Conservation (phyloP, 345 rosid genomes). For the Alliaria petiolata region DNA sequence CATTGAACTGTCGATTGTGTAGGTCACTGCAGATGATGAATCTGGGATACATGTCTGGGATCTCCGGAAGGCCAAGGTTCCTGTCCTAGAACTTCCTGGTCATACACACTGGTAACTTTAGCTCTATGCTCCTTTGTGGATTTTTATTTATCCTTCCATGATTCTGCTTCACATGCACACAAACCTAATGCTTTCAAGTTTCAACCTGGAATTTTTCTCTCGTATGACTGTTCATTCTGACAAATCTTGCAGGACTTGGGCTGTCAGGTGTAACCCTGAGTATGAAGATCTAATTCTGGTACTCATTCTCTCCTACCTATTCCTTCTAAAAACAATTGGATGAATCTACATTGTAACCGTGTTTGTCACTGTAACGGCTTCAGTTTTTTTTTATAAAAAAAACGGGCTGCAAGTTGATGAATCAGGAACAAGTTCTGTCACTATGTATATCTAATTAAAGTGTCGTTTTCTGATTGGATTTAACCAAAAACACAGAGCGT, state of each 20-base stretch:
- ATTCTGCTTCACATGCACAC: not conserved
- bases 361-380: no score
- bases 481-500: slow-evolving; percentile 57
- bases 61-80: slow-evolving; percentile 60
- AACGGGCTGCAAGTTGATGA: not conserved
- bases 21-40: slow-evolving; percentile 82
- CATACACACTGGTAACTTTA: slow-evolving; percentile 71
- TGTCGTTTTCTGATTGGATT: not conserved
- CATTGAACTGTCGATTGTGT: not conserved
- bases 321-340: not conserved
- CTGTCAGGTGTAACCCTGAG: slow-evolving; percentile 80
- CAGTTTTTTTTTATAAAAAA: no score
- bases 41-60: slow-evolving; percentile 77
- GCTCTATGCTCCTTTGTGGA: not conserved
- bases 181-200: no score
- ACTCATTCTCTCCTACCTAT: slow-evolving; percentile 13
- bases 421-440: not conserved
- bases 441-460: not conserved
- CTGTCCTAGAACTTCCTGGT: slow-evolving; percentile 72
- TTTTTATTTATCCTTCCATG: slow-evolving; percentile 9
- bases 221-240: not conserved
- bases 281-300: slow-evolving; percentile 77
- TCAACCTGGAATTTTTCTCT: not conserved
- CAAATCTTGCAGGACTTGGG: slow-evolving; percentile 71
- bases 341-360: not conserved